Evolutionary conservation across 164 flowering plant genomes (phyloP).

Genomic region (Vitis riparia): DNA sequence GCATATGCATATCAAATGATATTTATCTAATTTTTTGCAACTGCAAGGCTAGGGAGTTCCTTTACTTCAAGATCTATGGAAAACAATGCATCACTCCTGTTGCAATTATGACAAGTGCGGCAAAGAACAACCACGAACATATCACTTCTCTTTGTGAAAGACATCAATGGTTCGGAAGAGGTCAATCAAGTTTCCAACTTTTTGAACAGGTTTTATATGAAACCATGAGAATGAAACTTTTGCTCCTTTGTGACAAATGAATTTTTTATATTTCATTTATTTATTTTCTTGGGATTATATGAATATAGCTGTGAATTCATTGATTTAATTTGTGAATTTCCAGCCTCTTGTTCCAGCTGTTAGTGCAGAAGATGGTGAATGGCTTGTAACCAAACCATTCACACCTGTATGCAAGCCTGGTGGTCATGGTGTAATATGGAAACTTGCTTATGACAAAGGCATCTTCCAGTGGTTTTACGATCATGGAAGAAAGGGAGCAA

Average conservation of each 20-base stretch:
- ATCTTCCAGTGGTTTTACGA: constrained; percentile 76
- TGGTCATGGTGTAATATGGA: constrained; percentile 99
- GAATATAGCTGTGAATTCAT: constrained; percentile 8
- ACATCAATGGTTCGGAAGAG: constrained; percentile 91
- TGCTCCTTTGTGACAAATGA: neutral
- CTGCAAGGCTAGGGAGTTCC: constrained; percentile 87
- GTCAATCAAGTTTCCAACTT: constrained; percentile 73
- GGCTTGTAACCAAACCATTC: constrained; percentile 69
- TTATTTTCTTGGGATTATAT: no score
- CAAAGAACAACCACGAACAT: constrained; percentile 82
- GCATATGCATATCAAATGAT: no score
- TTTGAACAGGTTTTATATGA: constrained; percentile 86
- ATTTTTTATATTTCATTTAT: neutral
- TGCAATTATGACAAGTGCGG: constrained; percentile 97
- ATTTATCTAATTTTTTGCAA: neutral
- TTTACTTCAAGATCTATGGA: constrained; percentile 82
- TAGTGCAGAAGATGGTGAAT: constrained; percentile 82
- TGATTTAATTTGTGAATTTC: constrained; percentile 23
- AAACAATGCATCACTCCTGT: constrained; percentile 94
- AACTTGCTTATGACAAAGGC: constrained; percentile 89
- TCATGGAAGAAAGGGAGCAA: constrained; percentile 88
- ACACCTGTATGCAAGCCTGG: constrained; percentile 90
- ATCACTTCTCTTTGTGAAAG: constrained; percentile 75
- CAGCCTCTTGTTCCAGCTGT: constrained; percentile 97
- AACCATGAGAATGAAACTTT: neutral